Base-by-base conservation (phyloP, 2,329 filamentous ascomycete species). In the Fusarium brachygibbosum region DNA sequence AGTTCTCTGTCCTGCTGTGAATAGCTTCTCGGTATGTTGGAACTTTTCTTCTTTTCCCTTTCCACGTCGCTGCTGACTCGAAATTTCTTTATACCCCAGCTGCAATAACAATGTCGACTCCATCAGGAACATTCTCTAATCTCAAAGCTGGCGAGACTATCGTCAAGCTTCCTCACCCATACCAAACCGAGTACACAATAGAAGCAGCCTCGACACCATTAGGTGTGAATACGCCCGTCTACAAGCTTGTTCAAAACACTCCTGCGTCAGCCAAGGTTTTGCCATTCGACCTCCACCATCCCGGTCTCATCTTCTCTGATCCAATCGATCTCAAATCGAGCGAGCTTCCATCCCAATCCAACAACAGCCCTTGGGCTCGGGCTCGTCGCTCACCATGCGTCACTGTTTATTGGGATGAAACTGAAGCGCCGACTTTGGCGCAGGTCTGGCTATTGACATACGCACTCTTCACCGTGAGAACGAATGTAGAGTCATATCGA, bases 321-420 rank as follows among this genome's bases (percentile, higher is more conserved):
- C 83, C 82, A 35, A 71, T 79, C 35, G 78, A 81, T 66, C 81
- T 84, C 55, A 85, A 84, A 71, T 85, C 83, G 14, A 84, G 81
- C 74, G 82, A 85, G 70, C 78, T 83, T 17, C 84, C 84, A 6
- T 74, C 82, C 37, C 78, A 79, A 44, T 85, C 84, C 59, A 85
- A 87, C 77, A 88, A 88, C 76, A 85, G 84, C 45, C 78, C 84
- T 49, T 88, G 86, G 86, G 86, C 82, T 8, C 80, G 86, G n/a
- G 83, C 85, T n/a, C 79, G 85, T 35, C 83, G 86, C 60, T 85
- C 84, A 6, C 85, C 86, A 5, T 79, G 80, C 54, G 82, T 83
- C 41, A 77, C 77, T 8, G 72, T 85, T 46, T 71, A 75, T 51
- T 87, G 85, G 85, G 79, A 80, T 23, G 77, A 73, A 23, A 65